Evolutionary conservation across 75 land plant species (phyloP).

Genomic region (Pseudotsuga menziesii): DNA sequence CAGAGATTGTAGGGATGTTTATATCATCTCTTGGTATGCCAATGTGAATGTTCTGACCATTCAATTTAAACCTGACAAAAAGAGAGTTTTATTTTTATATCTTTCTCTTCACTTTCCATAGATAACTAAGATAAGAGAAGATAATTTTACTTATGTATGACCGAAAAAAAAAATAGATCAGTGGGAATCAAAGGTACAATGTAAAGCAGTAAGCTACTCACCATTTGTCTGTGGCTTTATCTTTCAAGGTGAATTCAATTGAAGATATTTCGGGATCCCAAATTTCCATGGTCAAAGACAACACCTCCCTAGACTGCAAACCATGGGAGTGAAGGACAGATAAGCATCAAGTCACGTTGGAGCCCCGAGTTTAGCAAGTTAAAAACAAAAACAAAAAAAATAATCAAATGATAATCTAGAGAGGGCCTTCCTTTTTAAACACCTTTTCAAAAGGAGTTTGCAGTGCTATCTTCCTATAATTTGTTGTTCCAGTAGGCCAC

Average conservation of each 20-base stretch:
- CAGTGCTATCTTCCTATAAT: constrained; percentile 19
- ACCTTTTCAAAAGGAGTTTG: constrained; percentile 50
- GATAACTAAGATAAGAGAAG: not conserved
- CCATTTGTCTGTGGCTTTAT: constrained; percentile 20
- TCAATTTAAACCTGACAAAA: constrained; percentile 42
- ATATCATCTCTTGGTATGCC: constrained; percentile 24
- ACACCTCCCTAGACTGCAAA: constrained; percentile 29
- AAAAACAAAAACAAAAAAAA: not conserved
- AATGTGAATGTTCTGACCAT: constrained; percentile 43
- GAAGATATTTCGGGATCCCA: constrained; percentile 19
- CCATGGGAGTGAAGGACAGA: no score
- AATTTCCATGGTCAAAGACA: constrained; percentile 23
- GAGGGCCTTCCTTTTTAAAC: no score
- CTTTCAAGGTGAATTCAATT: constrained; percentile 29
- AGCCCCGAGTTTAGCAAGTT: not conserved
- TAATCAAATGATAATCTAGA: not conserved
- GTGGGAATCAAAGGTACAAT: not conserved
- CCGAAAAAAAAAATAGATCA: no score
- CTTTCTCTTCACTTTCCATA: not conserved
- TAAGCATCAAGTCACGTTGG: not conserved
- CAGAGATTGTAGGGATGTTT: constrained; percentile 13
- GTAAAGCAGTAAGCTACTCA: not conserved
- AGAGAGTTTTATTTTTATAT: not conserved
- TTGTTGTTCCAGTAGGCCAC: constrained; percentile 32
- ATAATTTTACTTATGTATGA: no score